Percentiles rank a stretch among this genome's conserved stretches.
These are phyloP conservation scores for Nothomitra cinnamomea DNA, from an alignment of 2,329 filamentous ascomycete genomes.

Conservation along the genomic window DNA sequence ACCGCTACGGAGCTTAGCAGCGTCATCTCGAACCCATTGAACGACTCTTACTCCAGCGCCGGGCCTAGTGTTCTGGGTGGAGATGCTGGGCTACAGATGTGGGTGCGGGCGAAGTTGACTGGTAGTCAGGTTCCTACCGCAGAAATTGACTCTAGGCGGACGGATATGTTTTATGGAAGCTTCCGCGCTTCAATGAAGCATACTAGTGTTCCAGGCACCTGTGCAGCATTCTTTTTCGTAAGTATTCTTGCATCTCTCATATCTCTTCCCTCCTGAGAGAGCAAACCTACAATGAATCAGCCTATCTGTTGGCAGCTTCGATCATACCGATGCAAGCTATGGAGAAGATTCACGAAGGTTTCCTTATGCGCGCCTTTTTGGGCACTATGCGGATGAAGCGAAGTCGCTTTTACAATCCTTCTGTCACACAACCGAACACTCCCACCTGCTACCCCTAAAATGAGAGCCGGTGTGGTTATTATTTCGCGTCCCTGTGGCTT, in stretches of 20 bases:
- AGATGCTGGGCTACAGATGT: constrained; percentile 38
- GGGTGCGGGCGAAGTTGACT: constrained; percentile 30
- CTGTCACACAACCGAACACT: too few relatives aligned
- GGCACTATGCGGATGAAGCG: too few relatives aligned
- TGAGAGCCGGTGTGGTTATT: too few relatives aligned
- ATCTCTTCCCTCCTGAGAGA: too few relatives aligned
- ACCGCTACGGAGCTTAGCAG: constrained; percentile 44
- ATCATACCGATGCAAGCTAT: too few relatives aligned
- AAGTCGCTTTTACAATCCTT: too few relatives aligned
- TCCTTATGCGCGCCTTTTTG: too few relatives aligned
- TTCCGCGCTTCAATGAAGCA: constrained; percentile 52
- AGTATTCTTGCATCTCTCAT: constrained; percentile 7
- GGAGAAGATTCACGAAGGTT: too few relatives aligned
- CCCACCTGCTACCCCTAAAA: too few relatives aligned
- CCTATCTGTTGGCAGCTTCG: too few relatives aligned
- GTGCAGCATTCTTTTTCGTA: constrained; percentile 68
- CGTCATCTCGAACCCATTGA: constrained; percentile 35
- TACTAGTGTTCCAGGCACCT: constrained; percentile 45
- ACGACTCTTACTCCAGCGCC: constrained; percentile 24
- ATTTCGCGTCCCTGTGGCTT: too few relatives aligned
- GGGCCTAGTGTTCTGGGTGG: constrained; percentile 28
- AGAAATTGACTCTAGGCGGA: constrained; percentile 43
- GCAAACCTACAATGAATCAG: not conserved
- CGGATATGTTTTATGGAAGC: constrained; percentile 51
- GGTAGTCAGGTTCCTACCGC: constrained; percentile 40